Percentiles rank a stretch among this genome's conserved stretches.
Conservation (phyloP, 108 stramenopile genomes). For the Craspedostauros australis region DNA sequence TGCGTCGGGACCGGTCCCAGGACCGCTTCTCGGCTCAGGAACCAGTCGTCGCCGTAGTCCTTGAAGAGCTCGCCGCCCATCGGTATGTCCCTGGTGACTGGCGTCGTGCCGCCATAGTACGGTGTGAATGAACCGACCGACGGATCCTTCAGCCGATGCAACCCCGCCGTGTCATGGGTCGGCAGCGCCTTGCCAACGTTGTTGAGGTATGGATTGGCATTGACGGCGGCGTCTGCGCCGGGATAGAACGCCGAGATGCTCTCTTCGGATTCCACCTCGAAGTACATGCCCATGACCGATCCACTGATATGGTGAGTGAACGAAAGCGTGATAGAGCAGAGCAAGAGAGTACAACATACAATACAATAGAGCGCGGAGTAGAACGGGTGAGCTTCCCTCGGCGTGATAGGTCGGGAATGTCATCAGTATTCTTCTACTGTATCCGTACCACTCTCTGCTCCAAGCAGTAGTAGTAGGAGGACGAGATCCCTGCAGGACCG, state of each 20-base stretch:
- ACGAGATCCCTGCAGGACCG: too few relatives aligned
- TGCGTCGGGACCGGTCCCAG: background rate
- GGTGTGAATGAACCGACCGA: slow-evolving; percentile 22
- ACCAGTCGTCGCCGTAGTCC: slow-evolving; percentile 61
- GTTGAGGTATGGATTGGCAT: slow-evolving; percentile 23
- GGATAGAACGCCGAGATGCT: slow-evolving; percentile 23
- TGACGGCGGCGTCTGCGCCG: slow-evolving; percentile 39
- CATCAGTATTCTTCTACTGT: too few relatives aligned
- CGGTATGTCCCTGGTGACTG: slow-evolving; percentile 22
- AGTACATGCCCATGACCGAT: slow-evolving; percentile 26
- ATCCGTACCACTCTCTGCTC: too few relatives aligned
- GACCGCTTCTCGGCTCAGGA: slow-evolving; percentile 20
- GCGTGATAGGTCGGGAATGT: too few relatives aligned
- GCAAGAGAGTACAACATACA: too few relatives aligned
- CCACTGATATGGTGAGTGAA: too few relatives aligned
- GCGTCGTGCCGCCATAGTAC: slow-evolving; percentile 23
- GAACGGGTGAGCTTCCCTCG: too few relatives aligned
- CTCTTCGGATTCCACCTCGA: background rate
- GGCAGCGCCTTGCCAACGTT: slow-evolving; percentile 24
- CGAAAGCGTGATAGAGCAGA: too few relatives aligned
- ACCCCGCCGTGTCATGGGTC: background rate
- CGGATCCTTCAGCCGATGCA: slow-evolving; percentile 45
- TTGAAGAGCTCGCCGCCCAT: slow-evolving; percentile 68
- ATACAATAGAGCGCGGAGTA: too few relatives aligned
- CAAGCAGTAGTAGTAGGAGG: too few relatives aligned